Evolutionary conservation across 495 filamentous ascomycete species (phyloP), one percentile per base, ranked within the genome.

Genomic region (Aspergillus wentii): DNA sequence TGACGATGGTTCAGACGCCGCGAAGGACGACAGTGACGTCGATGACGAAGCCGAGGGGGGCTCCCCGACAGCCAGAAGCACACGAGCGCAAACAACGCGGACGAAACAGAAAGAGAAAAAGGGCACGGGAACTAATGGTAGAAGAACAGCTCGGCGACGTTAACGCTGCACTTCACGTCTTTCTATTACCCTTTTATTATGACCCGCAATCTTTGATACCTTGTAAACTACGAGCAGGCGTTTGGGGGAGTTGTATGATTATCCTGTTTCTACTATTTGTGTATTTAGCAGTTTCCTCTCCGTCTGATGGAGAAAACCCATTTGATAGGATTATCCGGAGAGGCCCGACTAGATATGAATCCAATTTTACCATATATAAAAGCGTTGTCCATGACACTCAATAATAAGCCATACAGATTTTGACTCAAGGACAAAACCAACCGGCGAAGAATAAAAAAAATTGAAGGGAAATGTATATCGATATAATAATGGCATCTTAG

Each of bases 31-130:
- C 27, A 52, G 49, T 34, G 47, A 56, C 17, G 51, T 36, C 30
- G 59, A 64, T 11, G 59, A 69, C 31, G 59, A 71, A 22, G 58
- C 40, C 14, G 62, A 69, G 5, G 58, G 58, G 15, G 61, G 60
- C 14, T 61, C 68, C 13, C 59, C 59, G 10, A 49, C 50, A 14
- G 48, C 50, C 5, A 51, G 65, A 26, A 68, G 57, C 37, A 71
- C 66, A 11, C 49, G 68, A 5, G 64, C 66, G 3, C 54, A 64
- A 22, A 55, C 62, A 18, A 57, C 62, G 19, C 49, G 57, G 18
- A 54, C 64, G 11, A 68, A 62, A 43, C 55, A 51, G 18, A 69
- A 69, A 41, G 59, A 59, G 16, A 62, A 56, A 30, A 64, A 43
- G 27, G 39, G 56, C n/a, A 18, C 27, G 20, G 54, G 48, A 19